Evolutionary conservation across 768 basidiomycete species (phyloP).

Genomic region (Tylopilus rubrobrunneus): DNA sequence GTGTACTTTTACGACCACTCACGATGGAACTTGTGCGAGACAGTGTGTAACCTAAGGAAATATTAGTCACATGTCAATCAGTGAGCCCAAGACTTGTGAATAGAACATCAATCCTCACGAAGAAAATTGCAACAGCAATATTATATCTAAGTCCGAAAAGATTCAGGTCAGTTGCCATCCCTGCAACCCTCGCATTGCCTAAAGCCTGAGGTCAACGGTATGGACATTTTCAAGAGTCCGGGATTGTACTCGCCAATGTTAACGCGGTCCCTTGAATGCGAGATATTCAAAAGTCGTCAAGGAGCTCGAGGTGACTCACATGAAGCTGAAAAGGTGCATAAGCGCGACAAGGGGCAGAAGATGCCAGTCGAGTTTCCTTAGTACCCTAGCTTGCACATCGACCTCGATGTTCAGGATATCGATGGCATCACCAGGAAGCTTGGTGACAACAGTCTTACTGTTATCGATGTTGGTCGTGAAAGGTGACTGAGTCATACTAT

Average conservation of each 20-base stretch:
- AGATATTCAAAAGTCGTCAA: no score
- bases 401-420: no score
- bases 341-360: no score
- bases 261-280: not conserved
- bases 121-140: conserved; percentile 1
- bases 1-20: not conserved
- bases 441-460: no score
- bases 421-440: no score
- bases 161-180: not conserved
- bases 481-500: no score
- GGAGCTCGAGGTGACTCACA: no score
- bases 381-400: no score
- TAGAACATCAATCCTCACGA: not conserved
- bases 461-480: no score
- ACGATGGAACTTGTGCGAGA: not conserved
- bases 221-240: not conserved
- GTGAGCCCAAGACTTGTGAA: not conserved
- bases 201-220: not conserved
- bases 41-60: not conserved
- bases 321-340: no score
- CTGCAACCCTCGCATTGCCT: conserved; percentile 1
- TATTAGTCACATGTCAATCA: not conserved
- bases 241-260: not conserved
- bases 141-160: conserved; percentile 1
- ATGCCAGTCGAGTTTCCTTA: no score